Conservation (phyloP, 768 basidiomycete genomes). For the Boletus tylopilopsis region DNA sequence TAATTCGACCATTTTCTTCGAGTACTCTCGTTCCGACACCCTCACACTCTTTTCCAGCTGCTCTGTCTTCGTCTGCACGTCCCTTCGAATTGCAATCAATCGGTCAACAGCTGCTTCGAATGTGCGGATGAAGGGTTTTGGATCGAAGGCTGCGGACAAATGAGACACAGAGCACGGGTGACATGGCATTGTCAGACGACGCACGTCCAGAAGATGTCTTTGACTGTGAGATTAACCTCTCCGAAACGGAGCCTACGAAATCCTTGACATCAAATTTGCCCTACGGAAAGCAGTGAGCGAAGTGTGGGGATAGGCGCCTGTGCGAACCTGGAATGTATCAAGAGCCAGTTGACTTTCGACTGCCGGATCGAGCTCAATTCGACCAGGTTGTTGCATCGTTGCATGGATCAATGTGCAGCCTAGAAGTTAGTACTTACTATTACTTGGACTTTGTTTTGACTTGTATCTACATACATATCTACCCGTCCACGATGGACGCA, state of each 20-base stretch:
- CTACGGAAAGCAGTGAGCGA: constrained; percentile 34
- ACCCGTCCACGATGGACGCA: constrained; percentile 39
- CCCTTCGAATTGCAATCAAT: constrained; percentile 80
- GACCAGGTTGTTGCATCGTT: constrained; percentile 24
- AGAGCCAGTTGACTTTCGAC: constrained; percentile 52
- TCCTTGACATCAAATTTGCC: constrained; percentile 92
- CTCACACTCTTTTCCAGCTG: constrained; percentile 90
- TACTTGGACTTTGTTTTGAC: constrained; percentile 23
- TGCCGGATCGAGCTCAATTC: constrained; percentile 44
- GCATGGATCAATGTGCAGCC: constrained; percentile 1
- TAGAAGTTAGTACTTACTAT: too few species aligned
- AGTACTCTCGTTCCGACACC: constrained; percentile 88
- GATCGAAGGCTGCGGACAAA: constrained; percentile 72
- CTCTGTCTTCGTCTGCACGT: constrained; percentile 87
- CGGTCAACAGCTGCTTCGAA: constrained; percentile 91
- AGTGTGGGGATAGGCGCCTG: background rate
- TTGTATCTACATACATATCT: constrained; percentile 18
- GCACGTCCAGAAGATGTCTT: constrained; percentile 78
- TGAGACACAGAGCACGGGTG: constrained; percentile 3
- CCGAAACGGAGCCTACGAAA: constrained; percentile 80
- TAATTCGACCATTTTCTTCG: constrained; percentile 89
- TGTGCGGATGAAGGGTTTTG: constrained; percentile 86
- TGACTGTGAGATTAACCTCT: constrained; percentile 83
- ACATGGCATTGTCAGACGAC: constrained; percentile 42
- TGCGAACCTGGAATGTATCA: constrained; percentile 50